phyloP scores from a whole-genome alignment of 148 eudicot genomes.

The Salicornia ramosissima region DNA sequence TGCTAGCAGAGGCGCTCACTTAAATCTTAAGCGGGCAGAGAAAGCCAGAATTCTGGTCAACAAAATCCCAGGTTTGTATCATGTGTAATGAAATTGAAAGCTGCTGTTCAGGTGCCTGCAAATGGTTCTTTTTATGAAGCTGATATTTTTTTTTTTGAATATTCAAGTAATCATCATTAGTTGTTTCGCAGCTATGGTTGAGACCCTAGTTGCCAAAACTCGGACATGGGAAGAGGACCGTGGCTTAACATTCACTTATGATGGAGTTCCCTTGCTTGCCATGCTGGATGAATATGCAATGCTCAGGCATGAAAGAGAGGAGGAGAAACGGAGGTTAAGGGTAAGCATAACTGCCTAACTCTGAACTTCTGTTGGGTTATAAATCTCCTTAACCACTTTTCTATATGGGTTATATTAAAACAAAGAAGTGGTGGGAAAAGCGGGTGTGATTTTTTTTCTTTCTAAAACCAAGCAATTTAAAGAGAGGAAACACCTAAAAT shows the following conservation, averaged over 20 bases:
- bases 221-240: constrained; percentile 93
- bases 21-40: constrained; percentile 86
- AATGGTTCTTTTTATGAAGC: neutral
- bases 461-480: neutral
- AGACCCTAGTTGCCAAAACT: constrained; percentile 79
- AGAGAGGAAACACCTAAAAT: too few species aligned
- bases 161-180: constrained; percentile 12
- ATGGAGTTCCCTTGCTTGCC: constrained; percentile 96
- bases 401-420: neutral
- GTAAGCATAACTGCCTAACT: constrained; percentile 36
- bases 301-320: constrained; percentile 98
- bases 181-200: constrained; percentile 71
- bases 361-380: neutral
- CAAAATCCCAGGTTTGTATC: constrained; percentile 67
- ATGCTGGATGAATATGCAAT: constrained; percentile 93
- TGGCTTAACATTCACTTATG: constrained; percentile 67
- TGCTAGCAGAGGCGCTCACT: constrained; percentile 79
- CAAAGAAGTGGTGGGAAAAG: too few species aligned
- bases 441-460: too few species aligned
- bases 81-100: constrained; percentile 1
- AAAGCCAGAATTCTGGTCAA: constrained; percentile 71
- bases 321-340: constrained; percentile 87
- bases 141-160: neutral
- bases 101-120: neutral
- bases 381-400: neutral